Conservation (phyloP, 176 grass and related monocot genomes). For the Juncus inflexus region DNA sequence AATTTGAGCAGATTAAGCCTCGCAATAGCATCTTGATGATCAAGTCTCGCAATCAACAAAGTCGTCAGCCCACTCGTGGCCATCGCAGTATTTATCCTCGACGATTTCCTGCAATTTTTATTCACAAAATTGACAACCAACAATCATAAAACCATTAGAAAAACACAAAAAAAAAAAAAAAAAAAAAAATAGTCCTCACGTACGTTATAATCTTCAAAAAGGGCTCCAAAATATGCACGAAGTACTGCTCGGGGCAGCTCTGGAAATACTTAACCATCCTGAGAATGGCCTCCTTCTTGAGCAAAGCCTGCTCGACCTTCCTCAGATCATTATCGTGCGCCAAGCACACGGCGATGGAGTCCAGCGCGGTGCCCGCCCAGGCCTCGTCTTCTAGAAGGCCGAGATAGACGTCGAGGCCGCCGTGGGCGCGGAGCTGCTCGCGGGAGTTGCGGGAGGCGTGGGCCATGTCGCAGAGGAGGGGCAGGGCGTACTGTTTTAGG, state of each 20-base stretch:
- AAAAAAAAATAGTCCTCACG: too few species aligned
- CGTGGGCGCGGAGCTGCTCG: constrained; percentile 90
- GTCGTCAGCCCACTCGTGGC: constrained; percentile 90
- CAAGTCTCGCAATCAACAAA: constrained; percentile 83
- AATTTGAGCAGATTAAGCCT: constrained; percentile 94
- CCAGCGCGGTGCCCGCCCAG: constrained; percentile 76
- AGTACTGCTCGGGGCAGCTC: constrained; percentile 92
- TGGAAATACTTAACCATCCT: constrained; percentile 92
- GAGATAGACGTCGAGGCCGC: constrained; percentile 90
- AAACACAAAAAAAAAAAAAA: too few species aligned
- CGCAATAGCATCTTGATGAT: constrained; percentile 94
- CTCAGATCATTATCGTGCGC: constrained; percentile 88
- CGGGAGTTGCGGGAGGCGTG: constrained; percentile 95
- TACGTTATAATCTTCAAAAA: constrained; percentile 99
- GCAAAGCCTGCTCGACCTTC: constrained; percentile 87
- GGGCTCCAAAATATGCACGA: constrained; percentile 81
- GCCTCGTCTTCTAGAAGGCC: constrained; percentile 84
- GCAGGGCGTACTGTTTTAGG: constrained; percentile 83
- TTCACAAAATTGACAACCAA: too few species aligned
- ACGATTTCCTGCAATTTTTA: constrained; percentile 71
- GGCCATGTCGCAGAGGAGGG: constrained; percentile 95
- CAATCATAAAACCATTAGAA: too few species aligned
- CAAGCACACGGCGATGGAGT: constrained; percentile 95
- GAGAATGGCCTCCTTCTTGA: constrained; percentile 81
- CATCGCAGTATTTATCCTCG: constrained; percentile 89